Percentiles rank a stretch among this genome's conserved stretches.
Evolutionary conservation across 495 filamentous ascomycete species (phyloP).

Genomic region (Beverwykella pulmonaria): DNA sequence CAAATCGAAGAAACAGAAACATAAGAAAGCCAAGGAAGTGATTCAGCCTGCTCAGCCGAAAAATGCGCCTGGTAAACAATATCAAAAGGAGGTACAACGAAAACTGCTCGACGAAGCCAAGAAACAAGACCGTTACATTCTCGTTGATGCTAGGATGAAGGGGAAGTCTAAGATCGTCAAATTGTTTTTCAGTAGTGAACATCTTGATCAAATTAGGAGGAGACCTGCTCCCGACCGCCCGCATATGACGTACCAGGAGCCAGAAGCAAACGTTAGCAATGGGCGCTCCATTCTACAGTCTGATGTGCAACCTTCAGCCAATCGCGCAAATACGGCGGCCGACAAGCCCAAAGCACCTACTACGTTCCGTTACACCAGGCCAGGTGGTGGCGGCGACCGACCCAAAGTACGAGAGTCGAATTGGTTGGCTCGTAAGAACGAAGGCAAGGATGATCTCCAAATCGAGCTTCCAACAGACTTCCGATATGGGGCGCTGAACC

Average conservation of each 20-base stretch:
- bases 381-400: not conserved
- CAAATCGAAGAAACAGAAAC: constrained; percentile 38
- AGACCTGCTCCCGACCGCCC: not conserved
- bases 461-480: constrained; percentile 40
- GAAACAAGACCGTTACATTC: constrained; percentile 44
- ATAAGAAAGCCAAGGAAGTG: constrained; percentile 34
- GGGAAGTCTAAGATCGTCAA: constrained; percentile 44
- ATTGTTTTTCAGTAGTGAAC: constrained; percentile 31
- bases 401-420: constrained; percentile 26
- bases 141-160: constrained; percentile 43
- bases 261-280: constrained; percentile 14
- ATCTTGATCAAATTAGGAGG: constrained; percentile 19
- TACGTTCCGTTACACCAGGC: constrained; percentile 25
- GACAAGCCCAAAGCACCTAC: constrained; percentile 28
- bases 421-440: constrained; percentile 39
- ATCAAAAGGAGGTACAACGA: constrained; percentile 44
- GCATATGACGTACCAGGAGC: not conserved
- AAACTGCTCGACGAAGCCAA: constrained; percentile 47
- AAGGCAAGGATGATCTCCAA: constrained; percentile 39
- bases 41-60: constrained; percentile 33
- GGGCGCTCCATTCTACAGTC: constrained; percentile 36
- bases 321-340: not conserved
- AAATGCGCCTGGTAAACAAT: constrained; percentile 45
- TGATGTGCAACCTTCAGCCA: constrained; percentile 31
- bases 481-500: constrained; percentile 33